A percentile compares a stretch with the other conserved stretches of the same genome.
These are phyloP conservation scores for Puccinia coronata DNA, from an alignment of 1,284 basidiomycete genomes.

Conservation along the genomic window DNA sequence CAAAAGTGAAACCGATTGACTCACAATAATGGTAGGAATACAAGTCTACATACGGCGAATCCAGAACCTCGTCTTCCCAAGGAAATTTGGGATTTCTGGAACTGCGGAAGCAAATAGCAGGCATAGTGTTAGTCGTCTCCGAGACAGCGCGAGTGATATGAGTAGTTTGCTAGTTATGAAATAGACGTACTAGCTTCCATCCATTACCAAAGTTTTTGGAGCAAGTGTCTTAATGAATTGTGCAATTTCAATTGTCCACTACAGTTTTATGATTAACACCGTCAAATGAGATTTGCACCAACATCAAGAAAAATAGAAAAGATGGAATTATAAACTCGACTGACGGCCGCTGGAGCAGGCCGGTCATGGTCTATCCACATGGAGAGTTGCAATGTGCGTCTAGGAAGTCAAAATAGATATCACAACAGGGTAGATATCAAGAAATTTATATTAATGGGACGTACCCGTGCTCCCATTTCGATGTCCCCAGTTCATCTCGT, in stretches of 20 bases:
- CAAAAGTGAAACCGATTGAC: background rate
- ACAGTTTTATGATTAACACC: background rate
- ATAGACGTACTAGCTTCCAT: conserved; percentile 46
- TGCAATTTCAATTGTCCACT: conserved; percentile 48
- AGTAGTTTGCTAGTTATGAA: too few relatives aligned
- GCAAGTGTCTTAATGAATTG: conserved; percentile 39
- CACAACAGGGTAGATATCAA: background rate
- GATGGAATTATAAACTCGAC: background rate
- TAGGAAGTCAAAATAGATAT: background rate
- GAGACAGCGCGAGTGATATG: background rate
- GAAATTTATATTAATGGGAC: background rate
- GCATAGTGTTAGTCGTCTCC: background rate
- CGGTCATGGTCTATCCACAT: too few relatives aligned
- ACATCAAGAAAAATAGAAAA: background rate
- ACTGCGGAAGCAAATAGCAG: background rate
- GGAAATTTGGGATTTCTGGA: conserved; percentile 17
- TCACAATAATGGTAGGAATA: conserved; percentile 46
- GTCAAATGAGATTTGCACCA: background rate
- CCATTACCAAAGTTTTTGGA: conserved; percentile 46
- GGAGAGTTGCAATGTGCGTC: too few relatives aligned
- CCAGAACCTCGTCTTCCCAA: conserved; percentile 40
- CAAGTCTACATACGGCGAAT: conserved; percentile 40
- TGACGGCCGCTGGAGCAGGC: conserved; percentile 6
- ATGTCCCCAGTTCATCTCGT: conserved; percentile 41
- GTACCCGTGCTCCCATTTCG: conserved; percentile 20